These are phyloP conservation scores for Bipolaris zeicola DNA, from an alignment of 2,329 filamentous ascomycete genomes.

Conservation along the genomic window DNA sequence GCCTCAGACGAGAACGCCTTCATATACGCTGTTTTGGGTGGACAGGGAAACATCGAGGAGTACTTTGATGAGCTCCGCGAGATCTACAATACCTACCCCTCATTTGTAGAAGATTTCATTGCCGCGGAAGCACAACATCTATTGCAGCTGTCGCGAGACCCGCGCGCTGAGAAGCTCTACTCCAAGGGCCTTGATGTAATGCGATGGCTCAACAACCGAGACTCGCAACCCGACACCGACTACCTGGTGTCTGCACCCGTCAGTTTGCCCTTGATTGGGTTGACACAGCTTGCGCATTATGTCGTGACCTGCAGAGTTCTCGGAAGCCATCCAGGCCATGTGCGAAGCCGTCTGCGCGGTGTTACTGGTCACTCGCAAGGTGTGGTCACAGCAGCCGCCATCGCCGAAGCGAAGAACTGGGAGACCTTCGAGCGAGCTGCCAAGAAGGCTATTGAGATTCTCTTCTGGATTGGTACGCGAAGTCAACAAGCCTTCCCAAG, in stretches of 20 bases:
- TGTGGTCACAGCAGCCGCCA: slow-evolving; percentile 89
- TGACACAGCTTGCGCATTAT: slow-evolving; percentile 96
- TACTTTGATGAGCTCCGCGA: slow-evolving; percentile 98
- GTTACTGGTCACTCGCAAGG: slow-evolving; percentile 97
- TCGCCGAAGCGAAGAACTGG: slow-evolving; percentile 90
- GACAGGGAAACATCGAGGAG: slow-evolving; percentile 98
- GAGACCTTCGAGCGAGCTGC: slow-evolving; percentile 84
- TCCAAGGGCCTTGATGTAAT: slow-evolving; percentile 96
- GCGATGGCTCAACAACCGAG: slow-evolving; percentile 86
- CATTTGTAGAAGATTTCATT: slow-evolving; percentile 87
- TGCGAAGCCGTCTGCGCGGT: slow-evolving; percentile 83
- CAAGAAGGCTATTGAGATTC: slow-evolving; percentile 81
- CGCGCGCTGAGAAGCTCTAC: slow-evolving; percentile 91
- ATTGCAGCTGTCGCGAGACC: slow-evolving; percentile 81
- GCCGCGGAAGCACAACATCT: slow-evolving; percentile 81
- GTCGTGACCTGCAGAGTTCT: slow-evolving; percentile 91
- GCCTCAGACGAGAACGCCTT: slow-evolving; percentile 81
- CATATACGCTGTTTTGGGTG: slow-evolving; percentile 93
- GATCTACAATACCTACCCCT: slow-evolving; percentile 87
- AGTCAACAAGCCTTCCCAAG: slow-evolving; percentile 97
- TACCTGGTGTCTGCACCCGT: slow-evolving; percentile 64
- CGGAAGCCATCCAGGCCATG: slow-evolving; percentile 84
- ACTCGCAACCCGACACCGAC: slow-evolving; percentile 89
- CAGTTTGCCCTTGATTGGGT: slow-evolving; percentile 92
- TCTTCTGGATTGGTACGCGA: slow-evolving; percentile 98